These are phyloP conservation scores for Hypoxylon sp. DNA, from an alignment of 2,329 filamentous ascomycete genomes.

Conservation along the genomic window DNA sequence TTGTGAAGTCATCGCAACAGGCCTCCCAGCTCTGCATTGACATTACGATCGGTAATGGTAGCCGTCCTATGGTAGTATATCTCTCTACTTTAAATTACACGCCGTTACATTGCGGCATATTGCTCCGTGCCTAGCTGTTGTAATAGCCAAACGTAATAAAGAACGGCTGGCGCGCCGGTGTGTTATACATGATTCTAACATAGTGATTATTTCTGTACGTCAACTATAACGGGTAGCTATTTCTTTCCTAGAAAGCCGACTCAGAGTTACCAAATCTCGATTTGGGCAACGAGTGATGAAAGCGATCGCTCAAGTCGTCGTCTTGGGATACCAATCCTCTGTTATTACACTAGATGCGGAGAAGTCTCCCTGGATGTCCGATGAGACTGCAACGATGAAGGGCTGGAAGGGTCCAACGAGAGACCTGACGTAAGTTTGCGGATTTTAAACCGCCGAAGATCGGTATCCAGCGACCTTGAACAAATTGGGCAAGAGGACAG, in stretches of 20 bases:
- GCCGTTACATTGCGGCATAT: constrained; percentile 43
- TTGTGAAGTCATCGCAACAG: constrained; percentile 37
- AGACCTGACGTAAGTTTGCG: constrained; percentile 46
- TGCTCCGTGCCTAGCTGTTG: constrained; percentile 29
- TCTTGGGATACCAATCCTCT: constrained; percentile 15
- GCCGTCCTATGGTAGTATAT: constrained; percentile 16
- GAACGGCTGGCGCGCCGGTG: constrained; percentile 33
- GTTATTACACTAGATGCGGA: constrained; percentile 33
- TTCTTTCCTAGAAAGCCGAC: constrained; percentile 18
- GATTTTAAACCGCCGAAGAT: constrained; percentile 43
- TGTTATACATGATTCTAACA: constrained; percentile 26
- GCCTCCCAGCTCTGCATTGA: constrained; percentile 22
- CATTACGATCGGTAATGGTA: constrained; percentile 14
- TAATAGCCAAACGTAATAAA: constrained; percentile 42
- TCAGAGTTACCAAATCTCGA: constrained; percentile 28
- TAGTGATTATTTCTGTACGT: constrained; percentile 31
- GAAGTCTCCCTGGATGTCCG: constrained; percentile 26
- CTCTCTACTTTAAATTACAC: constrained; percentile 10
- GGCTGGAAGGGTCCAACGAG: constrained; percentile 40
- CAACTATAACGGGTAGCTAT: constrained; percentile 28
- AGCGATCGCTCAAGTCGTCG: constrained; percentile 32
- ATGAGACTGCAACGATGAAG: constrained; percentile 30
- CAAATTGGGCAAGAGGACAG: constrained; percentile 47
- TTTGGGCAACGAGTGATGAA: constrained; percentile 27
- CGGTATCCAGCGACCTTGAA: constrained; percentile 41